Conservation (phyloP, 2,329 filamentous ascomycete species). For the Claviceps sp. region DNA sequence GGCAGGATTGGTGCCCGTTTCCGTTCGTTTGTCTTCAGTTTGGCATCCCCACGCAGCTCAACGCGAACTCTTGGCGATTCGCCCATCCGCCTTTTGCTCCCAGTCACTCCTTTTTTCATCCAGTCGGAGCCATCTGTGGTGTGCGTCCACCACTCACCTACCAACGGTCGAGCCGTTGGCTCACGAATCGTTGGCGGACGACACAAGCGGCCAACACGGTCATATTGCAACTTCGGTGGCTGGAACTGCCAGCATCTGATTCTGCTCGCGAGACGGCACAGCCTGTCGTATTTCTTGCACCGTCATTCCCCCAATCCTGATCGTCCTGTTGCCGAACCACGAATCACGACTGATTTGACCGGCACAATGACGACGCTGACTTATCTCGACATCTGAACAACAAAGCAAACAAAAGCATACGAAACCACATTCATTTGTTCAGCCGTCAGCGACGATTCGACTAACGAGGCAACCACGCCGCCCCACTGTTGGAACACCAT, state of each 20-base stretch:
- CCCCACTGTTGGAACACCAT: constrained; percentile 9
- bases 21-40: constrained; percentile 1
- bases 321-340: not conserved
- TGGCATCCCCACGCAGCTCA: not conserved
- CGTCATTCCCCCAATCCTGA: not conserved
- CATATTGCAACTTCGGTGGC: not conserved
- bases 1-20: constrained; percentile 1
- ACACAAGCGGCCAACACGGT: not conserved
- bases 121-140: not conserved
- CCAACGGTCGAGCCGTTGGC: not conserved
- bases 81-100: not conserved
- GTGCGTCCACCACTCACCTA: not conserved
- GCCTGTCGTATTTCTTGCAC: not conserved
- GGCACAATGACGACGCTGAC: constrained; percentile 5
- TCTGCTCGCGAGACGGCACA: not conserved
- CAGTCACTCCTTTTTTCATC: constrained; percentile 4
- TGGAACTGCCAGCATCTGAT: not conserved
- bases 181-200: not conserved
- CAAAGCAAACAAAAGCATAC: not conserved
- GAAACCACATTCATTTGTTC: constrained; percentile 7
- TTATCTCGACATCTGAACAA: not conserved
- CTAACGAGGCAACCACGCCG: constrained; percentile 1
- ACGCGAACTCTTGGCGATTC: not conserved
- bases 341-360: not conserved
- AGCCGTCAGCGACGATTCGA: not conserved